Evolutionary conservation across 202 grass and related monocot species (phyloP).

Genomic region (Miscanthus sacchariflorus): DNA sequence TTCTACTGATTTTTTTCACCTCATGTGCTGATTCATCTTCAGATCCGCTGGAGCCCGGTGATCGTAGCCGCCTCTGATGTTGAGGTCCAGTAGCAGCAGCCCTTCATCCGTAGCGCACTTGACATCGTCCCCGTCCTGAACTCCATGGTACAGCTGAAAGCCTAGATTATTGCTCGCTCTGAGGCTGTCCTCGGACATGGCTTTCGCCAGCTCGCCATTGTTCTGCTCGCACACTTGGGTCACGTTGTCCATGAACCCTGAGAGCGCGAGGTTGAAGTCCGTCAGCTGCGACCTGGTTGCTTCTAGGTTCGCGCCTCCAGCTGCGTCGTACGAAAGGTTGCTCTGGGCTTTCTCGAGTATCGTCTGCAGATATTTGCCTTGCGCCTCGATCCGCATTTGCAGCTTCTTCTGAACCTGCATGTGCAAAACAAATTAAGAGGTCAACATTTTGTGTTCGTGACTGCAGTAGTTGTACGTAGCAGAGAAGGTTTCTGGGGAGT

Average conservation of each 20-base stretch:
- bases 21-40: slow-evolving; percentile 60
- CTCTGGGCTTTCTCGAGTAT: slow-evolving; percentile 83
- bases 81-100: slow-evolving; percentile 73
- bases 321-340: slow-evolving; percentile 59
- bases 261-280: slow-evolving; percentile 78
- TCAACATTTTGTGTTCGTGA: not conserved
- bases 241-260: slow-evolving; percentile 65
- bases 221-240: slow-evolving; percentile 61
- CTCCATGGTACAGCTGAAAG: slow-evolving; percentile 55
- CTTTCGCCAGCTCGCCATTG: slow-evolving; percentile 58
- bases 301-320: slow-evolving; percentile 55
- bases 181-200: slow-evolving; percentile 50
- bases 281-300: slow-evolving; percentile 65
- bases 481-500: not conserved
- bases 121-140: slow-evolving; percentile 51
- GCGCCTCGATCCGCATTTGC: slow-evolving; percentile 95
- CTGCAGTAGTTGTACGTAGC: not conserved
- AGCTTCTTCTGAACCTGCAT: slow-evolving; percentile 93
- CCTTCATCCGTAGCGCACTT: slow-evolving; percentile 53
- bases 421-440: not conserved
- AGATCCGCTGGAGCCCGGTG: slow-evolving; percentile 51
- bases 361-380: slow-evolving; percentile 87
- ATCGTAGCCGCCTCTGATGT: slow-evolving; percentile 76
- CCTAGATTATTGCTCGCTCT: slow-evolving; percentile 44
- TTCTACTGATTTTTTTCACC: slow-evolving; percentile 45